Evolutionary conservation across 176 grass and related monocot species (phyloP), one percentile per base, ranked within the genome.

Genomic region (Pontederia crassipes): DNA sequence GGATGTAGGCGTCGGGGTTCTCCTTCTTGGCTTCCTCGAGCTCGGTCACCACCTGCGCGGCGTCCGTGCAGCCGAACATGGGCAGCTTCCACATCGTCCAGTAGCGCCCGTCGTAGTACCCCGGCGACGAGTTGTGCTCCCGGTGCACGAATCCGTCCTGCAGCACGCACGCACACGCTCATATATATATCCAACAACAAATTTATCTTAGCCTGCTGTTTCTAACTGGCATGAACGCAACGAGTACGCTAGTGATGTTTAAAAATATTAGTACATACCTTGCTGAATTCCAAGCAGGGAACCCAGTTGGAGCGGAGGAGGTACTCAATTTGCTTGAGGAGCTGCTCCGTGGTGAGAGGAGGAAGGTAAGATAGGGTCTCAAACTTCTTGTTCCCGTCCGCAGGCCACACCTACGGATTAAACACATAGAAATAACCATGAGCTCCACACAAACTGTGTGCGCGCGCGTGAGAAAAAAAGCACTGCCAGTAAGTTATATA

Each of bases 31-130:
- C 49, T 24, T 52, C 63, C 48, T 52, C 18, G 12, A 66, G 5
- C 48, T 66, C 63, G 46, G 28, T 66, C 48, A 20, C 63, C 12
- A 65, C 59, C 59, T 61, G 59, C 28, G 9, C 59, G 13, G 28
- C 59, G 59, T 61, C 59, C 9, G 28, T 61, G 59, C 59, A 61
- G 29, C 59, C 59, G 59, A 65, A 65, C 62, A 27, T 28, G 62
- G 62, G 46, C 10, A 65, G 47, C 62, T 65, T 65, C 62, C 62
- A 51, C 18, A 65, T 28, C 0, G 62, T 52, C 62, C 62, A 51
- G 62, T 51, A 65, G 15, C 62, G 46, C 46, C 48, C 17, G 48
- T 65, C 62, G 12, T 65, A 65, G 46, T 65, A 65, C 47, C 62
- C 62, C 48, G 62, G 62, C 17, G 62, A 65, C 11, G 11, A 20